Base-by-base conservation (phyloP, 2,329 filamentous ascomycete species). In the Coniochaeta sp. region DNA sequence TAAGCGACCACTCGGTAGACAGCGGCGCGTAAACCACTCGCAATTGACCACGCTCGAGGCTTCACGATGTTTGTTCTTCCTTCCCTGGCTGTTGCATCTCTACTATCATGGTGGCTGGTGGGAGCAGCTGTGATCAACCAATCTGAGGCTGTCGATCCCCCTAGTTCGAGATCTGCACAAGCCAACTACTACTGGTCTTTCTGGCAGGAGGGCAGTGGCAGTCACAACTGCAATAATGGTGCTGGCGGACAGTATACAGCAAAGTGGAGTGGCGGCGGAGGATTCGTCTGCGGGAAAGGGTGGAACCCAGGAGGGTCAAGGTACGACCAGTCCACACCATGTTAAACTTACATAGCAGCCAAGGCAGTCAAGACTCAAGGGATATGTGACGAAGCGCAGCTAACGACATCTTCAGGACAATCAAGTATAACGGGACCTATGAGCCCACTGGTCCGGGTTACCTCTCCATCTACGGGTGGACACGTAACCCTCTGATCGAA, bases 381-480 rank as follows among this genome's bases (percentile, higher is more conserved):
- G 14, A 24, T 17, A 47, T 24, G 2, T 47, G 11, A 24, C 16
- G 2, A 7, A 8, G 43, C 43, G 2, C 19, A 8, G 43, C 43
- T 52, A 28, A 52, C 47, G 6, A 52, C 3, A 17, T 31, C 12
- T 2, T 38, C 40, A 73, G 73, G 31, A 63, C 67, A 16, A 71
- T 75, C 60, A 70, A 64, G n/a, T 76, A 74, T 64, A 66, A 57
- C 2, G 74, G 74, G 33, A 71, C 71, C 17, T 77, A 75, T 62
- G 66, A 66, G 6, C 72, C 74, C 50, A 73, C 67, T 1, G 73
- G 73, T 1, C 72, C 72, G 0, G 70, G 73, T 34, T 84, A 84
- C 67, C 75, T 86, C 17, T 71, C 81, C 16, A 69, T 85, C n/a
- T 85, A 85, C 66, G 82, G 82, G 54, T 86, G 83, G 81, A 81